Conservation (phyloP, 768 basidiomycete genomes). For the Mycena sanguinolenta region DNA sequence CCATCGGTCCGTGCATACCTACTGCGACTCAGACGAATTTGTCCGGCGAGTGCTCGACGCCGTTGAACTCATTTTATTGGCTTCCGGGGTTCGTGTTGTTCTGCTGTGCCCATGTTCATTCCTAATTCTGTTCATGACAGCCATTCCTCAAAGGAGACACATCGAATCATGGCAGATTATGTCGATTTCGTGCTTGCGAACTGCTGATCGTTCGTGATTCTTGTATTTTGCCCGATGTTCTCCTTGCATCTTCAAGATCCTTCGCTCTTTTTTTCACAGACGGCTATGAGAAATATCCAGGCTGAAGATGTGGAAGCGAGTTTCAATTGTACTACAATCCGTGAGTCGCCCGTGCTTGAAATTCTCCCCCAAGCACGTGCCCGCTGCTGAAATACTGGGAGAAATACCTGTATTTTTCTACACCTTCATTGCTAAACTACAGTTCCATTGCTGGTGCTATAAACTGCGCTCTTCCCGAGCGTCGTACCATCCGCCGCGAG, state of each 20-base stretch:
- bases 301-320: no score
- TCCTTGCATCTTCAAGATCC: no score
- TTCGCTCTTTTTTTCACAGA: no score
- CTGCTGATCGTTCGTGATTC: no score
- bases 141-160: constrained; percentile 64
- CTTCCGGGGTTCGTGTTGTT: constrained; percentile 56
- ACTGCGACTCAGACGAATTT: constrained; percentile 49
- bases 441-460: constrained; percentile 6
- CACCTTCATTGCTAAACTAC: not conserved
- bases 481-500: not conserved
- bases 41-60: constrained; percentile 51
- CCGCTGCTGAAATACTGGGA: no score
- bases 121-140: constrained; percentile 42
- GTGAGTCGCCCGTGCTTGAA: no score
- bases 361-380: no score
- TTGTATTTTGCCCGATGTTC: no score
- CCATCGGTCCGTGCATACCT: constrained; percentile 48
- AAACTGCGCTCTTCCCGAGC: constrained; percentile 16
- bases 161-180: constrained; percentile 68
- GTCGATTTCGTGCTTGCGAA: constrained; percentile 40
- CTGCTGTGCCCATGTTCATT: no score
- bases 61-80: constrained; percentile 68
- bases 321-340: no score
- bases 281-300: no score
- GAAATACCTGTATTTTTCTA: no score